Evolutionary conservation across 176 grass and related monocot species (phyloP).

Genomic region (Cocos nucifera): DNA sequence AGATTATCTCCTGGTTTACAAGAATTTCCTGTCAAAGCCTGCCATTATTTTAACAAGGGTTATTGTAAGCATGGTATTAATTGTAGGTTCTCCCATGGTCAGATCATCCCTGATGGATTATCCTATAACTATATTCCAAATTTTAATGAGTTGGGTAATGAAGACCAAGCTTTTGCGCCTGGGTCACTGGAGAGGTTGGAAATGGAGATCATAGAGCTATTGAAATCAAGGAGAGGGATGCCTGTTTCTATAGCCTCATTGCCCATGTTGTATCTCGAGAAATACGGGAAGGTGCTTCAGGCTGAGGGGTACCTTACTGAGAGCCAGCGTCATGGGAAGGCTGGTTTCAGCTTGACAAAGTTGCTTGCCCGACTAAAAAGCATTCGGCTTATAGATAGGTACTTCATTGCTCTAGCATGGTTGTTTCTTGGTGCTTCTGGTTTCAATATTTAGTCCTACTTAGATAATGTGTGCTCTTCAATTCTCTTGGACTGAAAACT

Average conservation of each 20-base stretch:
- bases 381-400: slow-evolving; percentile 71
- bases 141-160: slow-evolving; percentile 2
- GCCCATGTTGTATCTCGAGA: slow-evolving; percentile 64
- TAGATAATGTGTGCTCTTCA: no score
- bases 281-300: slow-evolving; percentile 71
- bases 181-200: slow-evolving; percentile 36
- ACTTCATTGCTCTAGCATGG: not conserved
- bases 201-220: slow-evolving; percentile 48
- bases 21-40: slow-evolving; percentile 31
- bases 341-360: slow-evolving; percentile 72
- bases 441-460: no score
- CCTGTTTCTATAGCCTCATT: slow-evolving; percentile 81
- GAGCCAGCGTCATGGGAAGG: slow-evolving; percentile 77
- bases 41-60: slow-evolving; percentile 76
- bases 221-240: slow-evolving; percentile 43
- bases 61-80: slow-evolving; percentile 65
- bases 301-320: slow-evolving; percentile 91
- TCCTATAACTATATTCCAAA: not conserved
- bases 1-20: slow-evolving; percentile 14
- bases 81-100: slow-evolving; percentile 58
- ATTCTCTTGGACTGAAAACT: no score
- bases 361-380: slow-evolving; percentile 57
- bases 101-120: slow-evolving; percentile 26
- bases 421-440: no score
- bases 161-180: slow-evolving; percentile 9